Conservation (phyloP, 306 rosid genomes). For the Medicago arabica region DNA sequence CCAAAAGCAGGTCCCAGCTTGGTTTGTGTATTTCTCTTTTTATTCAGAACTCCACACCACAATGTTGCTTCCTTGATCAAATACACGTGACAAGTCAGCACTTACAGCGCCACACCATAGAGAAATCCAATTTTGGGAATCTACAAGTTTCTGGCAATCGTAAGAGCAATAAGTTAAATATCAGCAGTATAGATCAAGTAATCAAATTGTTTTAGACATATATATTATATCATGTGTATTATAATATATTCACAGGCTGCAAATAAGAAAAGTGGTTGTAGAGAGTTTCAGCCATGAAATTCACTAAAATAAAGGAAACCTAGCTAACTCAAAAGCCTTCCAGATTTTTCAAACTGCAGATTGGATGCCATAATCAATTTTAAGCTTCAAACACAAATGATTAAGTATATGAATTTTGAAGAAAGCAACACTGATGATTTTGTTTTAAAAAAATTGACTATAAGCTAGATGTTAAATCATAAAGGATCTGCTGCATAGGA, state of each 20-base stretch:
- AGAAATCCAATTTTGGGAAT: slow-evolving; percentile 17
- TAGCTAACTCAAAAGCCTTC: not conserved
- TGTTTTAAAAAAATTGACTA: not conserved
- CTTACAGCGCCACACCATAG: not conserved
- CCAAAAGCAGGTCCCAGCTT: slow-evolving; percentile 17
- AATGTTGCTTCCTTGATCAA: slow-evolving; percentile 14
- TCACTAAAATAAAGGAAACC: not conserved
- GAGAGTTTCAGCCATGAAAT: not conserved
- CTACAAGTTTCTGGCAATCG: slow-evolving; percentile 18
- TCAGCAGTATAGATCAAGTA: slow-evolving; percentile 26
- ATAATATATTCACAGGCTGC: not conserved
- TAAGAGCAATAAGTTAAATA: slow-evolving; percentile 29
- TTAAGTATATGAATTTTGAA: not conserved
- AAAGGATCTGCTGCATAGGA: not conserved
- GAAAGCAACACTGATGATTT: not conserved
- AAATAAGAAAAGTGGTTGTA: not conserved
- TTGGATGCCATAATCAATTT: not conserved
- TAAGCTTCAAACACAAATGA: not conserved
- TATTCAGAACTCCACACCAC: slow-evolving; percentile 23
- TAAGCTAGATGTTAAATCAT: not conserved
- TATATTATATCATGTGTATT: not conserved
- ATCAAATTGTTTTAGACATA: not conserved
- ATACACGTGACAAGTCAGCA: not conserved
- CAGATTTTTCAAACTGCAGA: not conserved
- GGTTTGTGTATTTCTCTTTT: slow-evolving; percentile 18